These are phyloP conservation scores for Dendrothele bispora DNA, from an alignment of 768 basidiomycete species.

Conservation along the genomic window DNA sequence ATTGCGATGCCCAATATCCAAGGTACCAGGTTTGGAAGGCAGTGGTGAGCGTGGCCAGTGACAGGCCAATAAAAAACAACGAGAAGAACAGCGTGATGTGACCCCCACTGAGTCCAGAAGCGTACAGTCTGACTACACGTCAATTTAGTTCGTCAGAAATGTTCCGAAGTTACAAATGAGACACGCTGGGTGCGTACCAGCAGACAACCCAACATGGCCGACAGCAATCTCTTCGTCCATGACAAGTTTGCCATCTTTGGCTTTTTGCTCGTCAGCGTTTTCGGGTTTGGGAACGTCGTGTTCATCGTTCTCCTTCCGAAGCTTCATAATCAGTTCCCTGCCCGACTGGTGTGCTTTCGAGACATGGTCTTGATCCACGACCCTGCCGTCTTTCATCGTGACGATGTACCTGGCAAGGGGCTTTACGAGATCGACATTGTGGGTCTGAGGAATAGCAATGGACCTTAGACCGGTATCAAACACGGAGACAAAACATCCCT, in stretches of 20 bases:
- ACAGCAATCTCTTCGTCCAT: slow-evolving; percentile 62
- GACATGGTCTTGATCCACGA: slow-evolving; percentile 47
- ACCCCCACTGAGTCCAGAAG: slow-evolving; percentile 37
- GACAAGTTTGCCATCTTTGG: slow-evolving; percentile 63
- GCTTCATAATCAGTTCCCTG: slow-evolving; percentile 26
- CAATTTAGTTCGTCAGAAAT: slow-evolving; percentile 19
- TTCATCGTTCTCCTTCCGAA: slow-evolving; percentile 13
- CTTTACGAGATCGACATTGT: slow-evolving; percentile 47
- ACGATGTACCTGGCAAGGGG: slow-evolving; percentile 59
- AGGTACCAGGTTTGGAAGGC: slow-evolving; percentile 42
- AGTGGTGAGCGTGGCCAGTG: slow-evolving; percentile 21
- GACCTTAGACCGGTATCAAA: background rate
- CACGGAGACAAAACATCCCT: background rate
- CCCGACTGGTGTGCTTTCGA: slow-evolving; percentile 38
- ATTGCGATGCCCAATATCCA: slow-evolving; percentile 44
- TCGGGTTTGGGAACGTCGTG: slow-evolving; percentile 23
- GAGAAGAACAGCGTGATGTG: slow-evolving; percentile 33
- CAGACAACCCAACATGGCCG: slow-evolving; percentile 56
- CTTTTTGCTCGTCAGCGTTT: slow-evolving; percentile 19
- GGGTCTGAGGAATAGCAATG: slow-evolving; percentile 32
- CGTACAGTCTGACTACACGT: slow-evolving; percentile 33
- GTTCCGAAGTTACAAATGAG: background rate
- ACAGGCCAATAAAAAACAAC: slow-evolving; percentile 20
- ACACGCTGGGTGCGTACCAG: too few species aligned
- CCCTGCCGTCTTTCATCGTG: slow-evolving; percentile 55